Base-by-base conservation (phyloP, 2,329 filamentous ascomycete species). In the Monilinia polystroma region DNA sequence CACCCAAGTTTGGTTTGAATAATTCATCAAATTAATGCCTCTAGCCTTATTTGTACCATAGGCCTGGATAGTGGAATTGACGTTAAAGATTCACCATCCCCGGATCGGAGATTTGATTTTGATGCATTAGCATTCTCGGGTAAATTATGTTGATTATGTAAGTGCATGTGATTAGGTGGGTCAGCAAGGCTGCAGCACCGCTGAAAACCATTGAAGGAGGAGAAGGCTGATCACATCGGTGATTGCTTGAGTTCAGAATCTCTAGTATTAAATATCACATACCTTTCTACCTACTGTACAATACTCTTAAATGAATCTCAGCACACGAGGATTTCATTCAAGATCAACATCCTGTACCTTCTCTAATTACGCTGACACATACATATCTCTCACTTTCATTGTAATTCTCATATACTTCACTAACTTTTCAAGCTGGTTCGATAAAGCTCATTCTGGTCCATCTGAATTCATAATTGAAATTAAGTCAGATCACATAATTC, bases 31-130 rank as follows among this genome's bases (percentile, higher is more conserved):
- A 47, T 47, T 26, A 47, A 47, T 59, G 41, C 11, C 26, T 47
- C 47, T n/a, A 20, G 43, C 6, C 43, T 16, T 35, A 41, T 23
- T 49, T 23, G 43, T 59, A 59, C 41, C 41, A 59, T 18, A 12
- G 56, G 18, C 26, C 56, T 47, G 41, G 56, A 43, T 58, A 58
- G 14, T 47, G 41, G 32, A 58, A 58, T 58, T 58, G 56, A 59
- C 41, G 56, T 59, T 59, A 29, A 47, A 10, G 43, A 59, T 47
- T 59, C 41, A 59, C 16, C 16, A 43, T 16, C 41, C 56, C 41
- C 41, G 56, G 56, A 59, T 59, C 56, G 41, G 57, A 59, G 57
- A 59, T 49, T 58, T n/a, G 56, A 29, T 58, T 18, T 45, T 58
- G 56, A 49, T 49, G 57, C 57, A 59, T 59, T 59, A 10, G 41